A percentile compares a stretch with the other conserved stretches of the same genome.
Conservation (phyloP, 345 rosid species). For the Boechera retrofracta region DNA sequence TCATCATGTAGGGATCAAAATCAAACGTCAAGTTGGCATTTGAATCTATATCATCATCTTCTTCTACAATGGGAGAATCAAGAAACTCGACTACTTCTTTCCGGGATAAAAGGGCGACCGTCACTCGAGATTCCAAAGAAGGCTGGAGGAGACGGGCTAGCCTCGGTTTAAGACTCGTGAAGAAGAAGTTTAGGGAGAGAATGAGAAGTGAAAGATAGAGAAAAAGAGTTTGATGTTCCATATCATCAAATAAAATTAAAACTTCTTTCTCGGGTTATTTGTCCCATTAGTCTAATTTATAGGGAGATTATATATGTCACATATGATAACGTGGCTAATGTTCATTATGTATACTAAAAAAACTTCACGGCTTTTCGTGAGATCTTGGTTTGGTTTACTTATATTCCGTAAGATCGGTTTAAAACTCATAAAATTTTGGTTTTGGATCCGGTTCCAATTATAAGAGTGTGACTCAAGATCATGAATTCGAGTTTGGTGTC, state of each 20-base stretch:
- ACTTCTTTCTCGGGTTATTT: constrained; percentile 10
- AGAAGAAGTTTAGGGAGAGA: constrained; percentile 39
- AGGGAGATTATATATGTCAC: constrained; percentile 7
- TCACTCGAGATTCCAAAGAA: constrained; percentile 28
- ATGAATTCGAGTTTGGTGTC: too few species aligned
- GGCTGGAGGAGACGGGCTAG: constrained; percentile 34
- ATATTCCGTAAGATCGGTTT: constrained; percentile 5
- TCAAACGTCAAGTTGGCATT: constrained; percentile 46
- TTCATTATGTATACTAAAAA: background rate
- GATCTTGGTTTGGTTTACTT: constrained; percentile 11
- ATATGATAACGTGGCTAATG: background rate
- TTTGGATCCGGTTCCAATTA: background rate
- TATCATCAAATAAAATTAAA: constrained; percentile 27
- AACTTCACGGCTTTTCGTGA: constrained; percentile 1
- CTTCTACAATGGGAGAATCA: constrained; percentile 44
- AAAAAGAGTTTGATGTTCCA: constrained; percentile 39
- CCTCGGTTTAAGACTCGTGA: constrained; percentile 24
- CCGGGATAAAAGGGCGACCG: constrained; percentile 31
- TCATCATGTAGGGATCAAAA: constrained; percentile 70
- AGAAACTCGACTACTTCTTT: constrained; percentile 41
- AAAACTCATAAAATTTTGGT: background rate
- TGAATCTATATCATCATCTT: constrained; percentile 25
- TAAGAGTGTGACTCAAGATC: background rate
- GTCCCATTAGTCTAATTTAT: constrained; percentile 26
- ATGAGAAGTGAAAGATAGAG: constrained; percentile 37